These are phyloP conservation scores for Venturia effusa DNA, from an alignment of 2,329 filamentous ascomycete species.

Conservation along the genomic window DNA sequence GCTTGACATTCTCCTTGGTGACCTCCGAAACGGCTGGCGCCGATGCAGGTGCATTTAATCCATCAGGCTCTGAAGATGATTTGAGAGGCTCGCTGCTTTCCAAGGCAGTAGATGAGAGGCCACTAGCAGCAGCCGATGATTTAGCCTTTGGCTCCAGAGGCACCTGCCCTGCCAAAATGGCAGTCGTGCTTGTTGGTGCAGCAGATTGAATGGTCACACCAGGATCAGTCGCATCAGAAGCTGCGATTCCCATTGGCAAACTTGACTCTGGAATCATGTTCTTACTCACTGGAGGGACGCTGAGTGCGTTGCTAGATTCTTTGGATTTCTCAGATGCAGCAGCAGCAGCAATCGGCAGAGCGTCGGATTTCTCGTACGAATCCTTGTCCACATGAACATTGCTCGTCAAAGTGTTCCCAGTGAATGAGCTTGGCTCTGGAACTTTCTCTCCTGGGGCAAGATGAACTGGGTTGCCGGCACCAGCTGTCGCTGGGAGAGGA, in stretches of 20 bases:
- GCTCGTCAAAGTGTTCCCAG: conserved; percentile 59
- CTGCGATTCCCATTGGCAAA: conserved; percentile 50
- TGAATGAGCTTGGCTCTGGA: conserved; percentile 52
- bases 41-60: conserved; percentile 27
- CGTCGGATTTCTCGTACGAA: conserved; percentile 59
- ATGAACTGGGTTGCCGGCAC: conserved; percentile 65
- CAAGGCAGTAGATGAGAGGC: conserved; percentile 9
- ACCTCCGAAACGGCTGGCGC: conserved; percentile 20
- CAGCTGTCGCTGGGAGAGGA: conserved; percentile 47
- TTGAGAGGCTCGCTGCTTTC: conserved; percentile 14
- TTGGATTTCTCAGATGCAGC: conserved; percentile 14
- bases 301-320: conserved; percentile 28
- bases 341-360: conserved; percentile 30
- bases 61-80: conserved; percentile 21
- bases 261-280: conserved; percentile 75
- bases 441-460: conserved; percentile 73
- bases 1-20: conserved; percentile 12
- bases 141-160: conserved; percentile 29
- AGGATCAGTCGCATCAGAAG: conserved; percentile 26
- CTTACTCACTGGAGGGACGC: conserved; percentile 39
- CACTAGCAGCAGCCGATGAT: not conserved
- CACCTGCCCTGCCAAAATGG: conserved; percentile 33
- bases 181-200: conserved; percentile 30
- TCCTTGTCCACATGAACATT: conserved; percentile 60
- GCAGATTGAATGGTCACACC: conserved; percentile 21